Evolutionary conservation across 345 rosid species (phyloP), one percentile per base, ranked within the genome.

Genomic region (Acer campestre): DNA sequence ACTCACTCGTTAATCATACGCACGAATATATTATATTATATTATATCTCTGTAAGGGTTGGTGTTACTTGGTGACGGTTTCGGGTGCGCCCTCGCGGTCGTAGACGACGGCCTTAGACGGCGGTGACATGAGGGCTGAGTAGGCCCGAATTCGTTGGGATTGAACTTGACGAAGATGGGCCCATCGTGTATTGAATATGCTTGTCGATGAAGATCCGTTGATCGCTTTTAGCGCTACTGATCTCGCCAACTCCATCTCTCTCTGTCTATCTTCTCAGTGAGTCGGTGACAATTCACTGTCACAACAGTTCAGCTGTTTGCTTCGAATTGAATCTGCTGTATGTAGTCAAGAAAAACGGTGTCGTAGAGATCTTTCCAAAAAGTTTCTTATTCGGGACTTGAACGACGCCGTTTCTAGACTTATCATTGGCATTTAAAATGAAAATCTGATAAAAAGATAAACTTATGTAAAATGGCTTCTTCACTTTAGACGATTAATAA

Each of bases 61-160:
- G 53, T n/a, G 40, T 20, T 59, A 95, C 97, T 92, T 91, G 76
- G 91, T 89, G 77, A 96, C 93, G 2, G 93, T 77, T 81, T 92
- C 97, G 3, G 95, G 94, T 22, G 94, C 84, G 70, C 98, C 98
- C 23, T 91, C 94, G 59, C 84, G 89, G 42, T 95, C 93, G 91
- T 95, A 95, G 44, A 90, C 87, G 70, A 89, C 89, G 66, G 97
- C 98, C 74, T 78, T 93, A 4, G 96, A 91, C 29, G 94, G 94
- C 79, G 97, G 97, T 7, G 94, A 93, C 89, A 87, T 82, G 59
- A 87, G 56, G 18, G 88, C 84, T 2, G 98, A 86, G 83, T 88
- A 90, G 11, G 92, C 79, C 77, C 89, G 82, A 0, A 83, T 20
- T 1, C 66, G 56, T 64, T 75, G 78, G 68, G 65, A 61, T 53